Evolutionary conservation across 805 yeast species (phyloP), one percentile per base, ranked within the genome.

Genomic region (Candida boleticola): DNA sequence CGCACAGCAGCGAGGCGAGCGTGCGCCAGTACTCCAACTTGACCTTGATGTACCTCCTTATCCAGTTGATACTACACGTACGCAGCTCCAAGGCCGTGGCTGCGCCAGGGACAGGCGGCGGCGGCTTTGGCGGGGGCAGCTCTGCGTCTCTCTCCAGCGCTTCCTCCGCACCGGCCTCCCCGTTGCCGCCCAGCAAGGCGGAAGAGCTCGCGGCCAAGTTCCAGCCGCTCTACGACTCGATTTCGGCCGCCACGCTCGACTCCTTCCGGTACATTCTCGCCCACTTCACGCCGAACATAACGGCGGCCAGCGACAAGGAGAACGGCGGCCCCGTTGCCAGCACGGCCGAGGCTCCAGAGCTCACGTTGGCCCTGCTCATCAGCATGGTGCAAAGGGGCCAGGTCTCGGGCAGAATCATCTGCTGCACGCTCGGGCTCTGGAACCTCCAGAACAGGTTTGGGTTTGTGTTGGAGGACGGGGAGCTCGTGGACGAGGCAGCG

Each of bases 361-460:
- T 51, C 23, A 38, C 51, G 2, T 32, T 57, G 4, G 29, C 18
- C 4, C 43, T 41, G 5, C 35, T 64, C n/a, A 46, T 52, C 14
- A 42, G 39, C 1, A 32, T 50, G 17, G 46, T 59, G 0, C 29
- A 41, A 4, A 42, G 43, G 2, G 63, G 60, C 5, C 43, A 43
- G 3, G 13, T 66, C 3, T 51, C 70, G 5, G 53, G 56, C 2
- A 45, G 72, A 36, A 58, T 66, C 4, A 40, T 68, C 7, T 64
- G 70, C 47, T 58, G 68, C 36, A 49, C 59, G 7, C 37, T 68
- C 21, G 72, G 69, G 4, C 34, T 64, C 18, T 69, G 72, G 71
- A 68, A 67, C 39, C 40, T 69, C 4, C 30, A 42, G n/a, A 57
- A 55, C 42, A 46, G 29, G 19, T 54, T 35, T 36, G 42, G 40